phyloP scores from a whole-genome alignment of 2,329 filamentous ascomycete genomes.

The Cladosporium oxysporum region DNA sequence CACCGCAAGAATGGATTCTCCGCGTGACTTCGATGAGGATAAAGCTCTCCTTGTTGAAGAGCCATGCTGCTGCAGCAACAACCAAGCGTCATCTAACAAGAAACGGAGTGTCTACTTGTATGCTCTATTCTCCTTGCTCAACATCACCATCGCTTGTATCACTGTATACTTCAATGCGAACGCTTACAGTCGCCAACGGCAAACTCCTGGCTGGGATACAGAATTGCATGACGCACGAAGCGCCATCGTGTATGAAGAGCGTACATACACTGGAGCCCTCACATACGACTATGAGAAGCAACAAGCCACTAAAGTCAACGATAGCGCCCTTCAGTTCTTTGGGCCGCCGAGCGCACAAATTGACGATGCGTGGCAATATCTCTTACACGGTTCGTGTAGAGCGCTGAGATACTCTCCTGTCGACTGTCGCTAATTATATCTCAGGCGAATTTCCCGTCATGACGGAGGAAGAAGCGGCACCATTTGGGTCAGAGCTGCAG shows the following conservation, averaged over 20 bases:
- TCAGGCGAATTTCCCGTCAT: background rate
- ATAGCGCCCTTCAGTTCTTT: constrained; percentile 23
- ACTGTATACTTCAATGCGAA: background rate
- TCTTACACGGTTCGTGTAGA: constrained; percentile 16
- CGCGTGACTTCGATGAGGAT: background rate
- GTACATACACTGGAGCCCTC: background rate
- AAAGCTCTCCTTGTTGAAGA: background rate
- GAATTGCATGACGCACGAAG: background rate
- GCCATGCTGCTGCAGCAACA: background rate
- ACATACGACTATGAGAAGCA: background rate
- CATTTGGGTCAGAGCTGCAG: background rate
- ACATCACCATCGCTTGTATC: too few relatives aligned
- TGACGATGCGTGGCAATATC: constrained; percentile 24
- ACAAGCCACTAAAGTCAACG: background rate
- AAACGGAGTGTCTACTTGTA: background rate
- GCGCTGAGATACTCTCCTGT: background rate
- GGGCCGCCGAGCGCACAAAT: constrained; percentile 24
- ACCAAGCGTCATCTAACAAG: background rate
- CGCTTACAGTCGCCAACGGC: background rate
- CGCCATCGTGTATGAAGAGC: background rate
- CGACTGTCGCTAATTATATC: background rate
- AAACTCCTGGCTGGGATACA: background rate
- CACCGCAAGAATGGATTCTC: background rate
- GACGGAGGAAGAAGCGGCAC: background rate
- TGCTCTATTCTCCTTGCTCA: too few relatives aligned